Evolutionary conservation across 1,139 yeast genomes (phyloP).

Genomic region (Yamadazyma blattariae): DNA sequence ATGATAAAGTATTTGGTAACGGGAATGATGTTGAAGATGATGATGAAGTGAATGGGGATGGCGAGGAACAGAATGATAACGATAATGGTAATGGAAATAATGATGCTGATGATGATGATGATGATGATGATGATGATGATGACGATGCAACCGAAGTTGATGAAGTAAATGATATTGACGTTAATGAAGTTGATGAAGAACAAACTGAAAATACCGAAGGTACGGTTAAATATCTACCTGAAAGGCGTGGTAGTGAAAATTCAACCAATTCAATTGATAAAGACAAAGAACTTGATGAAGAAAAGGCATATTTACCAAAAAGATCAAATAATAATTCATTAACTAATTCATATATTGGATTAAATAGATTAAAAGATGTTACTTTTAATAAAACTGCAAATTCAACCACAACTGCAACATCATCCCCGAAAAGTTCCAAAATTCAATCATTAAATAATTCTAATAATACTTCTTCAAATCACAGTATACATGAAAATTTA

Average conservation of each 20-base stretch:
- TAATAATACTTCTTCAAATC: conserved; percentile 1
- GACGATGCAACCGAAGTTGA: neutral
- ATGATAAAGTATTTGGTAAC: neutral
- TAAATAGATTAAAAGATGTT: conserved; percentile 37
- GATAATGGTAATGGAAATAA: neutral
- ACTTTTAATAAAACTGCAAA: conserved; percentile 19
- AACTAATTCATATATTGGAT: conserved; percentile 37
- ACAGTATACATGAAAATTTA: conserved; percentile 1
- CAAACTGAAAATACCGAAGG: neutral
- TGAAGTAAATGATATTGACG: neutral
- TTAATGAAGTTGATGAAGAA: neutral
- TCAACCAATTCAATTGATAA: conserved; percentile 6
- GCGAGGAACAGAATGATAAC: conserved; percentile 11
- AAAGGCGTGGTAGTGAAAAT: too few species aligned
- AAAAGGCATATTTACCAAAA: conserved; percentile 37
- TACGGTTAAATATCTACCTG: neutral
- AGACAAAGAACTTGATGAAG: conserved; percentile 14
- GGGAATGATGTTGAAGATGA: conserved; percentile 11
- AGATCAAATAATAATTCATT: conserved; percentile 27
- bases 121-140: neutral
- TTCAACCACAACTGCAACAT: too few species aligned
- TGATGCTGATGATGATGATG: neutral
- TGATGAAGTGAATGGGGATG: conserved; percentile 11
- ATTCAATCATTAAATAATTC: neutral
- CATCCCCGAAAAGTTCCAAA: conserved; percentile 2